Evolutionary conservation across 2,329 filamentous ascomycete genomes (phyloP), one percentile per base, ranked within the genome.

Genomic region (Cladosporium sp.): DNA sequence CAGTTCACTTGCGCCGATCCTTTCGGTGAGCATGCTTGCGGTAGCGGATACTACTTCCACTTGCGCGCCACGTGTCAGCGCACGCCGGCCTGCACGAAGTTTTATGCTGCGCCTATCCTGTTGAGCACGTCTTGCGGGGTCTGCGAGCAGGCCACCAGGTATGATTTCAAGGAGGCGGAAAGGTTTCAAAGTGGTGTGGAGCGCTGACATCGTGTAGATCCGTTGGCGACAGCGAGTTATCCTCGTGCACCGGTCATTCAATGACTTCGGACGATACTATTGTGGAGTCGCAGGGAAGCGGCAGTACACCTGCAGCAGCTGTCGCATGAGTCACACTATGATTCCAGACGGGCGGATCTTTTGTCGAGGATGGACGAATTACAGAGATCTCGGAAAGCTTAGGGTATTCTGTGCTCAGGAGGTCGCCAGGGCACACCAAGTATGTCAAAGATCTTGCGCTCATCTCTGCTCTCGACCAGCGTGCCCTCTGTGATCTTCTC

Each of bases 351-450:
- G 3, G n/a, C 39, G n/a, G 4, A 5, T 46, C 5, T 1, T 53
- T 28, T 28, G 49, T 53, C 18, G 49, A 30, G 8, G 14, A 30
- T 18, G 25, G 28, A 32, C 26, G 51, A 53, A 21, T 11, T 1
- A 8, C 16, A 18, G 16, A 18, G 2, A 25, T 5, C 4, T 32
- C 3, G 7, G 5, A 21, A 21, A 46, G 23, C n/a, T 83, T 76
- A 92, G 75, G 91, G 93, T 80, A 91, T 90, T 65, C 92, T 82
- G 76, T 95, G 87, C 74, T 88, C 83, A 10, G 92, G 91, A 72
- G 89, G 87, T 71, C 92, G 85, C 90, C 92, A 97, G 49, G 90
- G 88, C n/a, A 97, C 92, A 0, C 90, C 91, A 64, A 97, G 77
- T 11, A 89, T 81, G 78, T 90, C 88, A 76, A 97, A 97, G 43